Conservation (phyloP, 768 basidiomycete species). For the Lactarius sp. region DNA sequence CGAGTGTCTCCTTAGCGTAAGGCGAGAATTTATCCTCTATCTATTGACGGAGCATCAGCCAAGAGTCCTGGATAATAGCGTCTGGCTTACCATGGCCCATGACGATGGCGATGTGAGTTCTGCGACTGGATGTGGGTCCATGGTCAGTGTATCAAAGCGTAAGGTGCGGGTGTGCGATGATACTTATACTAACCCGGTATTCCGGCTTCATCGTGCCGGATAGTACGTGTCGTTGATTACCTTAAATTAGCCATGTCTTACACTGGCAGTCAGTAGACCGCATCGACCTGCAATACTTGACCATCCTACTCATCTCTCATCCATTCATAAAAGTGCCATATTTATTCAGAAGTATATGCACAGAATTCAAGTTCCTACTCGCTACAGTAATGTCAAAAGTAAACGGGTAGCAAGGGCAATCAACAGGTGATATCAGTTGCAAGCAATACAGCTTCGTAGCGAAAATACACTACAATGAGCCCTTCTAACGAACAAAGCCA, state of each 20-base stretch:
- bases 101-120: constrained; percentile 78
- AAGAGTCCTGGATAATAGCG: background rate
- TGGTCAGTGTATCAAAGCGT: constrained; percentile 20
- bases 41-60: constrained; percentile 35
- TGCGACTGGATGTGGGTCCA: constrained; percentile 66
- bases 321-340: no score
- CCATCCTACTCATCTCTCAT: background rate
- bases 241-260: no score
- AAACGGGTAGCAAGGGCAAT: constrained; percentile 4
- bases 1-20: constrained; percentile 80
- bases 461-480: constrained; percentile 14
- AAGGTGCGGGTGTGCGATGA: background rate
- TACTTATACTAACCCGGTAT: background rate
- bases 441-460: constrained; percentile 14
- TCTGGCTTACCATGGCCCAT: constrained; percentile 70
- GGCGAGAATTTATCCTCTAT: constrained; percentile 91
- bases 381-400: constrained; percentile 6
- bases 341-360: background rate
- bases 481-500: constrained; percentile 14
- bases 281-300: no score
- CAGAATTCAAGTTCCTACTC: background rate
- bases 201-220: constrained; percentile 11
- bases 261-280: no score
- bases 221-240: no score
- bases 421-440: background rate